phyloP scores from a whole-genome alignment of 108 stramenopile genomes.

The Fistulifera solaris region DNA sequence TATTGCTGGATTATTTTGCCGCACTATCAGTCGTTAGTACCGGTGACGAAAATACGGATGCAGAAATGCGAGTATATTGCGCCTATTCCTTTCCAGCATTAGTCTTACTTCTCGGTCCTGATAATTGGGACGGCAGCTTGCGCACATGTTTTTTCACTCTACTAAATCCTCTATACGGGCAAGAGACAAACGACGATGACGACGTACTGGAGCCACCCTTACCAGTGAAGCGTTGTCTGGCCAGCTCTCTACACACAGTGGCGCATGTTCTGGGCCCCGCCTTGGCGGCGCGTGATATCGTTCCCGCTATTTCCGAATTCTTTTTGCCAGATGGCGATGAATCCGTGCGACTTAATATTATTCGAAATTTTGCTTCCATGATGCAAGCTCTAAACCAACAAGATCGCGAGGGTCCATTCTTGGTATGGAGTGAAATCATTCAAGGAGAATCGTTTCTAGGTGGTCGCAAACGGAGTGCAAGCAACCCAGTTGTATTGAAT shows the following conservation, averaged over 20 bases:
- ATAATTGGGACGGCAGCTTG: constrained; percentile 72
- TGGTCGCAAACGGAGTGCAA: constrained; percentile 60
- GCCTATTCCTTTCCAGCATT: constrained; percentile 98
- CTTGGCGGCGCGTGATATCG: constrained; percentile 46
- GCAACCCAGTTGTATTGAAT: constrained; percentile 78
- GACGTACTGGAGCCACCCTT: constrained; percentile 28
- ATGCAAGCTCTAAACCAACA: constrained; percentile 44
- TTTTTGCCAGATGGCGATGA: constrained; percentile 91
- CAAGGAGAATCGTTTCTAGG: constrained; percentile 67
- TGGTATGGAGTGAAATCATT: constrained; percentile 66
- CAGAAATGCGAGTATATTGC: constrained; percentile 92
- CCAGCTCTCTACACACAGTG: constrained; percentile 89
- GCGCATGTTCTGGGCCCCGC: constrained; percentile 76
- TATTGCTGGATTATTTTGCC: constrained; percentile 74
- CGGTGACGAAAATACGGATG: constrained; percentile 76
- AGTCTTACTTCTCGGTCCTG: constrained; percentile 71
- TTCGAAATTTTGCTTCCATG: constrained; percentile 75
- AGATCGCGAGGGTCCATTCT: constrained; percentile 55
- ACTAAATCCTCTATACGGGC: constrained; percentile 43
- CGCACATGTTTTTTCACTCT: constrained; percentile 73
- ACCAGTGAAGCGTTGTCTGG: constrained; percentile 82
- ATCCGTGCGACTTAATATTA: constrained; percentile 85
- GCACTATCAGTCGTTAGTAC: constrained; percentile 67
- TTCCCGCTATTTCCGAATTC: constrained; percentile 73
- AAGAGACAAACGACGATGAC: constrained; percentile 12